Base-by-base conservation (phyloP, 768 basidiomycete species). In the Russula abietina region DNA sequence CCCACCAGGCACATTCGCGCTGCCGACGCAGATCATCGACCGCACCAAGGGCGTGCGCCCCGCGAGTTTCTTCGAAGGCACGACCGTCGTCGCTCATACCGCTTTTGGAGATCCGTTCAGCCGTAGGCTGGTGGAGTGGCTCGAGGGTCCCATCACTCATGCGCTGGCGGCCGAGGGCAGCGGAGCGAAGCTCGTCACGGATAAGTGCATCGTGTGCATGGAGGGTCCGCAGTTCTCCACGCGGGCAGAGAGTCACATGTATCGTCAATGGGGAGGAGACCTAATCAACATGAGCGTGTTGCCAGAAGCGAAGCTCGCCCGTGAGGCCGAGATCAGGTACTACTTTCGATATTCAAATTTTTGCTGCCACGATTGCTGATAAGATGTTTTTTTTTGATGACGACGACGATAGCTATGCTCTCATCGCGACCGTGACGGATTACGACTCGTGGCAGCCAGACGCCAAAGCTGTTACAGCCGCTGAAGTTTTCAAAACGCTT, bases 181-280 rank as follows among this genome's bases (percentile, higher is more conserved):
- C 11, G 81, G 79, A 1, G 84, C 87, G 41, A 77, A 83, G 74
- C 74, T 98, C 59, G 91, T 93, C 74, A 85, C 82, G 56, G 88
- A 84, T 32, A 93, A 88, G 79, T 88, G 86, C 22, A 83, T 98
- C 61, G 88, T 98, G 53, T 94, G 92, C 71, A 98, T 98, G 93
- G 94, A 98, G 72, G 95, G 95, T 54, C 91, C 91, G 36, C 93
- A 94, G 75, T 99, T 99, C 79, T 96, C 93, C 59, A 99, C 96
- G n/a, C 79, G 96, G 41, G 96, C 96, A 19, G 96, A 99, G 81
- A 94, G 91, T 70, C 69, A 82, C 69, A 93, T 97, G 94, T 97
- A 98, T 74, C 81, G 93, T 24, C 80, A 81, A 52, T 95, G 91
- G 89, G 96, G 96, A 10, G 91, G 85, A 7, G 92, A 96, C 73